A percentile compares a stretch with the other conserved stretches of the same genome.
Evolutionary conservation across 2,329 filamentous ascomycete species (phyloP).

Genomic region (Ascocoryne sarcoides): DNA sequence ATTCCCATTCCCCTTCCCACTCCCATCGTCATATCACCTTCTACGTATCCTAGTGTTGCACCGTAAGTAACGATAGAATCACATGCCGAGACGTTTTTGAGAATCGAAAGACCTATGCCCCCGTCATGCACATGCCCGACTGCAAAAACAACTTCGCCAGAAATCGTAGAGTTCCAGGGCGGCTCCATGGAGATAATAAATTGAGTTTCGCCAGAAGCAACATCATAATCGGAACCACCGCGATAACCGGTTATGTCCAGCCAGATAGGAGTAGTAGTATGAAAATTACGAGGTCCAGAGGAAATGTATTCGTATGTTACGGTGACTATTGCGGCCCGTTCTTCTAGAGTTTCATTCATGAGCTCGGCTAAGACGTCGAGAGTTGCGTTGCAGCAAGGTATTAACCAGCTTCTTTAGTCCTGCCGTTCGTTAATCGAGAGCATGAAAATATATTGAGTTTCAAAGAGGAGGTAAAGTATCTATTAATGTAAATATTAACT

Average conservation of each 20-base stretch:
- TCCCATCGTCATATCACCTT: background rate
- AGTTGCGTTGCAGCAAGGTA: background rate
- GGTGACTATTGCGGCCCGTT: constrained; percentile 7
- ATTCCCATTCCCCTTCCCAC: constrained; percentile 1
- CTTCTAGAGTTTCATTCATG: constrained; percentile 4
- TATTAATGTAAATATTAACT: constrained; percentile 2
- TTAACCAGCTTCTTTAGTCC: constrained; percentile 4
- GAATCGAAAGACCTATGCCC: constrained; percentile 1
- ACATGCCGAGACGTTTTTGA: constrained; percentile 1
- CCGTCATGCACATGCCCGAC: constrained; percentile 8
- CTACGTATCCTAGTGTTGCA: constrained; percentile 3
- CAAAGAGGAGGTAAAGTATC: background rate
- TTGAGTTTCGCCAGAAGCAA: constrained; percentile 1
- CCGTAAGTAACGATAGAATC: constrained; percentile 2
- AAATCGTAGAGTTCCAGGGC: background rate
- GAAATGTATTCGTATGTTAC: constrained; percentile 10
- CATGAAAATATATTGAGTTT: too few species aligned
- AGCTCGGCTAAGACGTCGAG: constrained; percentile 4
- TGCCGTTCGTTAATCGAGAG: background rate
- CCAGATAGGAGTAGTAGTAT: constrained; percentile 6
- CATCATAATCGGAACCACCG: background rate
- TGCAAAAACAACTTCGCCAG: background rate
- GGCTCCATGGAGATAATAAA: constrained; percentile 1
- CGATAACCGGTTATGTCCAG: constrained; percentile 3
- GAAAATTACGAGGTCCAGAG: constrained; percentile 1